Percentiles rank a stretch among this genome's conserved stretches.
These are phyloP conservation scores for Boletus barrowsii DNA, from an alignment of 768 basidiomycete genomes.

Conservation along the genomic window DNA sequence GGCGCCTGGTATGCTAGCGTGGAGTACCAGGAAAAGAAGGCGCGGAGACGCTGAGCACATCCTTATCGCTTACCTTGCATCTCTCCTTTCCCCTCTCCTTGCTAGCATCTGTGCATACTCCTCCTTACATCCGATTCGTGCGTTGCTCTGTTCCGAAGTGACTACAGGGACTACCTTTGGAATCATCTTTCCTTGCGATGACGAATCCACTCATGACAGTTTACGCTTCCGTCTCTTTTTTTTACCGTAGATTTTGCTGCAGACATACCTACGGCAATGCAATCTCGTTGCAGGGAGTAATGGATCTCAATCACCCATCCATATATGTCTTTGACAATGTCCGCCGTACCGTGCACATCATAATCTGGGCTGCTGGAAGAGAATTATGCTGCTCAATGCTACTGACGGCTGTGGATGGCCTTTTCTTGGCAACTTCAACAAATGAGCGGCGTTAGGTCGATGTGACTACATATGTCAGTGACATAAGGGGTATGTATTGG, in stretches of 20 bases:
- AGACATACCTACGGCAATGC: not conserved
- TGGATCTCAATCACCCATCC: not conserved
- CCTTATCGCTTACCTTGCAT: not conserved
- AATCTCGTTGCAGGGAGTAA: not conserved
- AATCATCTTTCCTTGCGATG: not conserved
- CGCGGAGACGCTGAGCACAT: constrained; percentile 15
- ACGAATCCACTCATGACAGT: not conserved
- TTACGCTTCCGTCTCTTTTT: not conserved
- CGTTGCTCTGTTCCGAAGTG: not conserved
- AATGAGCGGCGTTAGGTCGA: too few relatives aligned
- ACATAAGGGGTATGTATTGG: too few relatives aligned
- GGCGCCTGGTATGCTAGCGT: constrained; percentile 79
- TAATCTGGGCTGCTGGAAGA: too few relatives aligned
- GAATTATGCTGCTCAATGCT: too few relatives aligned
- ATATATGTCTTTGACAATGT: not conserved
- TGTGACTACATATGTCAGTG: too few relatives aligned
- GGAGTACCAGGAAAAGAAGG: constrained; percentile 52
- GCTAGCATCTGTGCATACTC: not conserved
- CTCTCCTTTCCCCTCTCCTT: not conserved
- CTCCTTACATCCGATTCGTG: not conserved
- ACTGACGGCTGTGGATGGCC: too few relatives aligned
- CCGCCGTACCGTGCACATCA: too few relatives aligned
- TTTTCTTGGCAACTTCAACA: too few relatives aligned
- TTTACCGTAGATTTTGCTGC: not conserved
- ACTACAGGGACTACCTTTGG: not conserved